Base-by-base conservation (phyloP, 202 grass and related monocot genomes). In the Setaria italica region DNA sequence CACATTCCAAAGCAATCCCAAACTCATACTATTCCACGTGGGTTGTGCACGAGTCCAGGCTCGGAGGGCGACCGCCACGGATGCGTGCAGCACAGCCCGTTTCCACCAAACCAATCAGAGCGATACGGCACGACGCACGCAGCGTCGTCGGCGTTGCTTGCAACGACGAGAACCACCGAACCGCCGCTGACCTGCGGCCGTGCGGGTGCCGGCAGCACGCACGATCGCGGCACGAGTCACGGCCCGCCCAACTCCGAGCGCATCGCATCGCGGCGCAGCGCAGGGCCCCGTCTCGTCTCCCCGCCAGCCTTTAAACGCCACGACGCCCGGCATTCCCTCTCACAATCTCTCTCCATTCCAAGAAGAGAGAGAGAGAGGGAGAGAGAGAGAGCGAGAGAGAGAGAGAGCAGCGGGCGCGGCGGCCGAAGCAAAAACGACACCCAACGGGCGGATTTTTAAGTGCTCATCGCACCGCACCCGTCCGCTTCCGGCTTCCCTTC, bases 371-470 rank as follows among this genome's bases (percentile, higher is more conserved):
- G 16, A 57, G 20, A 25, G 25, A 7, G 48, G 16, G 54, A 66
- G 47, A 25, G 45, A 8, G 49, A 32, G 55, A 56, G 47, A 19
- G 34, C 4, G n/a, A 25, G 25, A 35, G 34, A 39, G 39, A 12
- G n/a, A 13, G 11, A 15, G 20, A 17, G 68, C n/a, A 21, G 43
- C 85, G 45, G 70, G 70, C 45, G 71, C 82, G 82, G 54, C 70
- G 19, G 71, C 77, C 77, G 45, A 82, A 47, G 83, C 83, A 56
- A 63, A 84, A 65, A 82, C 88, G 83, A 77, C 83, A 65, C 88
- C 83, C 83, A 89, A 89, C 88, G 88, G 88, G 59, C 48, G 70
- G 83, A 89, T 82, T 82, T 89, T 86, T 72, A 89, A 89, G 71
- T 65, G 62, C 46, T 8, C 62, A 1, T 48, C n/a, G 39, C 39